Base-by-base conservation (phyloP, 176 grass and related monocot genomes). In the Carex scoparia region DNA sequence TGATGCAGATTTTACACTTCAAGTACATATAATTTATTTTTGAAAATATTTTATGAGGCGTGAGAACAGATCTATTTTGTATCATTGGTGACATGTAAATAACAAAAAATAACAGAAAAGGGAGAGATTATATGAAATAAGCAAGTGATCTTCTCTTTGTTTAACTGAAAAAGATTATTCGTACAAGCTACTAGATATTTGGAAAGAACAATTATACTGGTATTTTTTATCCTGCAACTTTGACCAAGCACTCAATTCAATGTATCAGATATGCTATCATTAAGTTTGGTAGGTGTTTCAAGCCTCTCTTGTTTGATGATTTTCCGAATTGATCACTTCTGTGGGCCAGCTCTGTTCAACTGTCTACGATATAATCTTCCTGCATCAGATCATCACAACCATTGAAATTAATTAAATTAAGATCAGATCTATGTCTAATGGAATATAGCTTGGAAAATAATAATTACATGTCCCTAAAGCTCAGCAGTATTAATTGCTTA, bases 341-440 rank as follows among this genome's bases (percentile, higher is more conserved):
- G 46, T 76, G 71, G 4, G 71, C 71, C 71, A 76, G 44, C 44
- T 76, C 19, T 13, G 23, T 28, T 54, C 46, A 76, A 76, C 48
- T 76, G 10, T 15, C 71, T 51, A 53, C 71, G 19, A 76, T 76
- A 54, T 14, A 48, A 76, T 54, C n/a, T 76, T 76, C 71, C 71
- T 54, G 71, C 71, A 76, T 54, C 46, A 54, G 10, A 74, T 48
- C 70, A 74, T 19, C 44, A 54, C 10, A 76, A 5, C 3, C 3
- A 53, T 76, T 15, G n/a, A 54, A 31, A 54, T 76, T 27, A 31
- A 54, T 76, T 27, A 75, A 35, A 35, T 35, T 35, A 35, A 35
- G 33, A 35, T 35, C 33, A 35, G 33, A 35, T 35, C 33, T 0
- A 35, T 35, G 2, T 35, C 33, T 35, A 35, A 35, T 35, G 33